phyloP scores from a whole-genome alignment of 2,329 filamentous ascomycete genomes.

The Colletotrichum sp. region DNA sequence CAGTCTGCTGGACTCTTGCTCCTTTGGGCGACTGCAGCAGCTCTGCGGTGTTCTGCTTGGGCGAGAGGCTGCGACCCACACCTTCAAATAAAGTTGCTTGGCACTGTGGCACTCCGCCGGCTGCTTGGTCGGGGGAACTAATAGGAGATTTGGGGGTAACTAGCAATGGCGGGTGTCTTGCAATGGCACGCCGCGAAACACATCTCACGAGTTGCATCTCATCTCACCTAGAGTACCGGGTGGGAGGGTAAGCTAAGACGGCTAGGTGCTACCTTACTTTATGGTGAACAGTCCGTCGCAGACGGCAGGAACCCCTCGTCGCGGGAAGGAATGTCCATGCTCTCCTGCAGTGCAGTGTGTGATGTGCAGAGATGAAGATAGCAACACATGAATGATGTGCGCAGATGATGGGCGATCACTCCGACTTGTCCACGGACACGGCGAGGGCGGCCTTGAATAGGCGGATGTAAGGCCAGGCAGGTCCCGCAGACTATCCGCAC shows the following conservation, averaged over 20 bases:
- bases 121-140: slow-evolving; percentile 10
- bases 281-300: not conserved
- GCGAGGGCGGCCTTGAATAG: not conserved
- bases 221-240: not conserved
- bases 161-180: slow-evolving; percentile 12
- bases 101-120: slow-evolving; percentile 8
- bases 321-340: not conserved
- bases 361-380: not conserved
- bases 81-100: slow-evolving; percentile 19
- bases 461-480: not conserved
- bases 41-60: slow-evolving; percentile 6
- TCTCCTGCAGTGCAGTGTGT: not conserved
- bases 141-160: not conserved
- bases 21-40: not conserved
- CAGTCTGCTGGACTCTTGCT: not conserved
- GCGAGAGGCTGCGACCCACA: not conserved
- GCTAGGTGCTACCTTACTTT: not conserved
- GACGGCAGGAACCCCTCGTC: not conserved
- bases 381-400: slow-evolving; percentile 16
- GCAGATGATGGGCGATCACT: slow-evolving; percentile 14
- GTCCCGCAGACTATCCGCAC: not conserved
- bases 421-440: not conserved
- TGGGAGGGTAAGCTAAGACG: not conserved
- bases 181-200: slow-evolving; percentile 14
- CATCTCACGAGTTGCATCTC: slow-evolving; percentile 3